phyloP scores from a whole-genome alignment of 1,284 basidiomycete genomes.

The Caloboletus firmus region DNA sequence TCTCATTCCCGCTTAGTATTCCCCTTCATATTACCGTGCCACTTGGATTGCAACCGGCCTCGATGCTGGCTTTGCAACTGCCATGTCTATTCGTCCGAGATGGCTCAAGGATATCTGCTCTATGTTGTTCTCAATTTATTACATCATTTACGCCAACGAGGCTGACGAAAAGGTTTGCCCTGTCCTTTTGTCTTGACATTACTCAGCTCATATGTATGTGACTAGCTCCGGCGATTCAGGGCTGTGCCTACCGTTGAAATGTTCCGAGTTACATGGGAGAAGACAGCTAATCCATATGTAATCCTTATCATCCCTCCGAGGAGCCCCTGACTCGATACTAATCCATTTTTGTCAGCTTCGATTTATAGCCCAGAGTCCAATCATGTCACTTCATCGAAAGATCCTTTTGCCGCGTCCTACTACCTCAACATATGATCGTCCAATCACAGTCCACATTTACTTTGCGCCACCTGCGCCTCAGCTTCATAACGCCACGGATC shows the following conservation, averaged over 20 bases:
- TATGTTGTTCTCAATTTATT: conserved; percentile 85
- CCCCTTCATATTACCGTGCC: conserved; percentile 92
- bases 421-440: conserved; percentile 73
- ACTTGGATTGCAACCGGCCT: conserved; percentile 93
- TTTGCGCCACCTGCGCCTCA: conserved; percentile 73
- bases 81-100: conserved; percentile 89
- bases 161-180: conserved; percentile 85
- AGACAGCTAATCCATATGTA: conserved; percentile 91
- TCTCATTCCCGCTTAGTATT: conserved; percentile 60
- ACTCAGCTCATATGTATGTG: conserved; percentile 1
- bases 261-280: conserved; percentile 95
- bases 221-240: conserved; percentile 85
- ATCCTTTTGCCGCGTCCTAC: conserved; percentile 81
- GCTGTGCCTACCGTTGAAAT: conserved; percentile 95
- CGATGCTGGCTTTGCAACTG: conserved; percentile 97
- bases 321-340: conserved; percentile 7
- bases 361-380: conserved; percentile 58
- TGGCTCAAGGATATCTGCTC: conserved; percentile 89
- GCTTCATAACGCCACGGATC: conserved; percentile 69
- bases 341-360: conserved; percentile 55
- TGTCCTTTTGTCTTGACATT: neutral
- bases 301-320: conserved; percentile 27
- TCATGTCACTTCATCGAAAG: conserved; percentile 69
- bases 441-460: conserved; percentile 84
- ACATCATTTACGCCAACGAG: conserved; percentile 91